Percentiles rank a stretch among this genome's conserved stretches.
Evolutionary conservation across 495 filamentous ascomycete species (phyloP).

Genomic region (Xylaria venustula): DNA sequence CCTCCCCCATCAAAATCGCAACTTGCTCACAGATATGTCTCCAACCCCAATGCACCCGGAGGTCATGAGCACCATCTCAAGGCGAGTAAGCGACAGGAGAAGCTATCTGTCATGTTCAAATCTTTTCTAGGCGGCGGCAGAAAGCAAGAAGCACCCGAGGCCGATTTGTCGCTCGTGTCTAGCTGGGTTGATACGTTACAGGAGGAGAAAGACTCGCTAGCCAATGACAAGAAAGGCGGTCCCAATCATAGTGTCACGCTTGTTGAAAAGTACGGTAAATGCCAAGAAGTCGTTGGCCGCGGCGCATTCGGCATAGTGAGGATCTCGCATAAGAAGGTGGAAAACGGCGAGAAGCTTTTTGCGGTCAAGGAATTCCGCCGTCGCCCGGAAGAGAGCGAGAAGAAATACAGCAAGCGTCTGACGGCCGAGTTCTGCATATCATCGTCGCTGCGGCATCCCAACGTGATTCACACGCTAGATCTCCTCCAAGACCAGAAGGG

Average conservation of each 20-base stretch:
- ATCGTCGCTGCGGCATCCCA: slow-evolving; percentile 91
- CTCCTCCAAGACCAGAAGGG: slow-evolving; percentile 94
- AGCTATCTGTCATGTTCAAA: slow-evolving; percentile 87
- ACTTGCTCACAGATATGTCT: slow-evolving; percentile 40
- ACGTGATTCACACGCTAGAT: slow-evolving; percentile 97
- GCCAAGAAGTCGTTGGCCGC: slow-evolving; percentile 95
- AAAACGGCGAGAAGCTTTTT: slow-evolving; percentile 90
- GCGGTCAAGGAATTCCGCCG: slow-evolving; percentile 98
- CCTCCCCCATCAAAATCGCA: slow-evolving; percentile 22
- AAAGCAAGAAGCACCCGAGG: slow-evolving; percentile 69
- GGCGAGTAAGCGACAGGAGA: slow-evolving; percentile 87
- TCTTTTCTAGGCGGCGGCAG: slow-evolving; percentile 79
- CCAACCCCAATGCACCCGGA: slow-evolving; percentile 45
- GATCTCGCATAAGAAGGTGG: slow-evolving; percentile 94
- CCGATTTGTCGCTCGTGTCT: slow-evolving; percentile 89
- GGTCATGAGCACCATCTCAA: slow-evolving; percentile 85
- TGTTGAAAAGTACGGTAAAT: slow-evolving; percentile 97
- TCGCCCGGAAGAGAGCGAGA: slow-evolving; percentile 86
- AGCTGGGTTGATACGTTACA: slow-evolving; percentile 94
- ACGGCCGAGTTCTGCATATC: slow-evolving; percentile 99
- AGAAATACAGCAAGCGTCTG: slow-evolving; percentile 96
- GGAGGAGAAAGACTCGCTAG: slow-evolving; percentile 74
- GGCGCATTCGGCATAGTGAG: slow-evolving; percentile 97
- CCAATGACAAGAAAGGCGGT: slow-evolving; percentile 69
- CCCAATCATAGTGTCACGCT: slow-evolving; percentile 77